A percentile compares a stretch with the other conserved stretches of the same genome.
phyloP scores from a whole-genome alignment of 371 early-diverging fungal species.

The Synchytrium microbalum region DNA sequence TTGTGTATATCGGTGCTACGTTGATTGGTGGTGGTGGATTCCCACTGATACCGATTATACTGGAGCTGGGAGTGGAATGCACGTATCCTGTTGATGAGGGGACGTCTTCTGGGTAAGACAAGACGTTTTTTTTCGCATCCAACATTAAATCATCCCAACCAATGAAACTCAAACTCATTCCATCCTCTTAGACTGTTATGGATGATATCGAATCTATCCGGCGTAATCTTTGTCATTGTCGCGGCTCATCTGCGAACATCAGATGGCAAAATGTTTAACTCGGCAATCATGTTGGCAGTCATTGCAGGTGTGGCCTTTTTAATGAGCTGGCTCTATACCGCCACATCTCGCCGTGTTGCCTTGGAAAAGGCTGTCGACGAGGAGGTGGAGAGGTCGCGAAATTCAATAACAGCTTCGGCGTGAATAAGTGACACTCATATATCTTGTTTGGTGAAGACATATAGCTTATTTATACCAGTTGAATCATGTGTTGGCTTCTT shows the following conservation, averaged over 20 bases:
- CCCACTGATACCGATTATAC: constrained; percentile 18
- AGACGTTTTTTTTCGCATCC: not conserved
- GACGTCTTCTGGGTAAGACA: not conserved
- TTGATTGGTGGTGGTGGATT: constrained; percentile 26
- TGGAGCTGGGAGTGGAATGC: constrained; percentile 28
- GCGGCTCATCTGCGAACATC: not conserved
- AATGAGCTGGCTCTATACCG: not conserved
- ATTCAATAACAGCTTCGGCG: too few relatives aligned
- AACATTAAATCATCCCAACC: not conserved
- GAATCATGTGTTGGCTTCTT: too few relatives aligned
- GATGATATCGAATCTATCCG: not conserved
- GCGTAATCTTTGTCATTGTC: not conserved
- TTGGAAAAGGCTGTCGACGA: not conserved
- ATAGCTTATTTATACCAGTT: too few relatives aligned
- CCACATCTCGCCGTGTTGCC: not conserved
- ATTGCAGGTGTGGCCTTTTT: not conserved
- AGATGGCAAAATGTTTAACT: not conserved
- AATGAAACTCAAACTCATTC: too few relatives aligned
- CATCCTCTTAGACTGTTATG: not conserved
- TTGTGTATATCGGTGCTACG: constrained; percentile 14
- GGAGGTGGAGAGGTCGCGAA: not conserved
- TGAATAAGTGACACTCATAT: too few relatives aligned
- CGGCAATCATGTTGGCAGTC: not conserved
- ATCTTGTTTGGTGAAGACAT: too few relatives aligned
- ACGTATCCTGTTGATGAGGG: constrained; percentile 12